A percentile compares a stretch with the other conserved stretches of the same genome.
These are phyloP conservation scores for Dendryphion nanum DNA, from an alignment of 2,329 filamentous ascomycete genomes.

Conservation along the genomic window DNA sequence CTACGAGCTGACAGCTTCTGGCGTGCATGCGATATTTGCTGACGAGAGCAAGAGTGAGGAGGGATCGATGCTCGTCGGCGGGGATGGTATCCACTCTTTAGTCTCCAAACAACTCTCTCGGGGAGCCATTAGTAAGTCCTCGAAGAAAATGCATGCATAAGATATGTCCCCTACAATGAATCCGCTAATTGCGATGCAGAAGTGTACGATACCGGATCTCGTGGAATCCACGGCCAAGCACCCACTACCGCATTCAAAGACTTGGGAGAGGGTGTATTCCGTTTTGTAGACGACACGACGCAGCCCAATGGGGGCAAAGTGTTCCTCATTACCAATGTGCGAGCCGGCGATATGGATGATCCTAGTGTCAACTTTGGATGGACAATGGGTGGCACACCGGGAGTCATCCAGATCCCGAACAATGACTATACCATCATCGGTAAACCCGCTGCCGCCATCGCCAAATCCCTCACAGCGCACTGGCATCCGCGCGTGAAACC, in stretches of 20 bases:
- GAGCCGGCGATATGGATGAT: slow-evolving; percentile 59
- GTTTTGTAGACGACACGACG: slow-evolving; percentile 49
- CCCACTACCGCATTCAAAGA: slow-evolving; percentile 60
- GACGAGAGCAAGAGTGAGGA: slow-evolving; percentile 60
- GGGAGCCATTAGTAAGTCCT: too few species aligned
- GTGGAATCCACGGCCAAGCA: slow-evolving; percentile 66
- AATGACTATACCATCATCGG: slow-evolving; percentile 61
- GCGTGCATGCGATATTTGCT: slow-evolving; percentile 58
- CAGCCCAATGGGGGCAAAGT: slow-evolving; percentile 46
- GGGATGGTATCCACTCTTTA: slow-evolving; percentile 62
- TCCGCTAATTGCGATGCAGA: too few species aligned
- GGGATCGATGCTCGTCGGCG: slow-evolving; percentile 59
- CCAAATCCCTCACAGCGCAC: slow-evolving; percentile 52
- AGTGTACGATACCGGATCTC: slow-evolving; percentile 61
- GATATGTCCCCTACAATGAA: too few species aligned
- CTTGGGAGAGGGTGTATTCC: slow-evolving; percentile 63
- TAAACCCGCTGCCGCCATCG: slow-evolving; percentile 56
- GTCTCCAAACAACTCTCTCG: slow-evolving; percentile 60
- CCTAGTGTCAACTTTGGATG: slow-evolving; percentile 59
- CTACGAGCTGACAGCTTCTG: slow-evolving; percentile 56
- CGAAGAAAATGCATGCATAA: too few species aligned
- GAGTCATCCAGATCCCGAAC: slow-evolving; percentile 58
- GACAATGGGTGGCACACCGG: slow-evolving; percentile 61
- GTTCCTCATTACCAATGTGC: slow-evolving; percentile 63
- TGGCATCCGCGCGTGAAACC: slow-evolving; percentile 59